Evolutionary conservation across 225 moss, liverwort and hornwort genomes (phyloP), one percentile per base, ranked within the genome.

Genomic region (Antitrichia curtipendula): DNA sequence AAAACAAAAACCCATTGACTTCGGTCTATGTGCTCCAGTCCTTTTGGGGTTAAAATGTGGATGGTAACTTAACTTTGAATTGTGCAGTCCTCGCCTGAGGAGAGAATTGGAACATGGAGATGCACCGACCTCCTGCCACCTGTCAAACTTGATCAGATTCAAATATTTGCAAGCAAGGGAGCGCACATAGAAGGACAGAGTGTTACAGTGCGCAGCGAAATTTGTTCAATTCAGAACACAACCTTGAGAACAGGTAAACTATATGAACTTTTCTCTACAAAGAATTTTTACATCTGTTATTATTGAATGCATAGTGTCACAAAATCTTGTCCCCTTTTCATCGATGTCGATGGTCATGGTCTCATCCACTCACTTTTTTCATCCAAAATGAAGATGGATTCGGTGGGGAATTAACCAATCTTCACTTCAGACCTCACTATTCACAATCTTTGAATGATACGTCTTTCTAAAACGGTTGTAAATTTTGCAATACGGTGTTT

Each of bases 331-430:
- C 3, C 49, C 32, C 12, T 74, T 49, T 49, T 34, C 75, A 75
- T 50, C 27, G 3, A 0, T 3, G 0, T 75, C 0, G 22, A 22
- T 0, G 2, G 3, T 75, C 5, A 32, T 0, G 0, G 5, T 50
- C 49, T 75, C 50, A 75, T 50, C 32, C 50, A 75, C 8, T 45
- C 5, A 49, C n/a, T 17, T 74, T 20, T 0, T 49, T 49, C 49
- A 32, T 32, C 2, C 0, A 12, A 32, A 47, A 74, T 8, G 49
- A 47, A 45, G 19, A 73, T 38, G 66, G 22, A 12, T 24, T n/a
- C n/a, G n/a, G n/a, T n/a, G n/a, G n/a, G n/a, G n/a, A n/a, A n/a
- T n/a, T n/a, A n/a, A n/a, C n/a, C n/a, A n/a, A n/a, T n/a, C n/a
- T n/a, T n/a, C n/a, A n/a, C n/a, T n/a, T n/a, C n/a, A n/a, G n/a